phyloP scores from a whole-genome alignment of 2,329 filamentous ascomycete species.

The Colletotrichum trifolii region DNA sequence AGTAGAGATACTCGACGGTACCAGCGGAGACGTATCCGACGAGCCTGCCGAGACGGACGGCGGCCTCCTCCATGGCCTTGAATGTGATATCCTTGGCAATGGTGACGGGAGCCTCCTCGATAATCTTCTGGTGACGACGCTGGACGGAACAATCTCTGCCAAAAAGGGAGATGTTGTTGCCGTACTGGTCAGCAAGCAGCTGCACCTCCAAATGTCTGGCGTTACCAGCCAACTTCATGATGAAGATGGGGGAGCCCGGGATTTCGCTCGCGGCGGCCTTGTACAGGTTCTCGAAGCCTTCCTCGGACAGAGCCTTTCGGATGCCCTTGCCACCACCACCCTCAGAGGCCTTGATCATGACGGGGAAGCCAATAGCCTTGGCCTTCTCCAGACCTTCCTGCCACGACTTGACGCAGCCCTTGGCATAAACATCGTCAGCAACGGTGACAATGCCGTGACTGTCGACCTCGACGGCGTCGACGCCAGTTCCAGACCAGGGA shows the following conservation, averaged over 20 bases:
- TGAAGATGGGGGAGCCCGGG: conserved; percentile 98
- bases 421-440: conserved; percentile 83
- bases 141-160: conserved; percentile 99
- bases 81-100: conserved; percentile 92
- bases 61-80: conserved; percentile 95
- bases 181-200: conserved; percentile 97
- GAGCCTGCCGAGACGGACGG: conserved; percentile 90
- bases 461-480: conserved; percentile 83
- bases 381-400: conserved; percentile 91
- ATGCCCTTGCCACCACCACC: conserved; percentile 99
- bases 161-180: conserved; percentile 99
- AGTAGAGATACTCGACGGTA: conserved; percentile 99
- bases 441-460: conserved; percentile 91
- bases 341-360: conserved; percentile 99
- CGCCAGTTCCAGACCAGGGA: conserved; percentile 97
- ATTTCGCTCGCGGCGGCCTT: conserved; percentile 97
- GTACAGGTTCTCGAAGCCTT: conserved; percentile 88
- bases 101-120: conserved; percentile 97
- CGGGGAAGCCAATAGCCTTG: conserved; percentile 92
- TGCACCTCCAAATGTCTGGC: conserved; percentile 98
- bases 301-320: conserved; percentile 88
- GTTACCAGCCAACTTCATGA: conserved; percentile 99
- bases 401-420: conserved; percentile 90
- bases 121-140: conserved; percentile 99
- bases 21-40: conserved; percentile 99